Evolutionary conservation across 306 rosid genomes (phyloP).

Genomic region (Luffa acutangula): DNA sequence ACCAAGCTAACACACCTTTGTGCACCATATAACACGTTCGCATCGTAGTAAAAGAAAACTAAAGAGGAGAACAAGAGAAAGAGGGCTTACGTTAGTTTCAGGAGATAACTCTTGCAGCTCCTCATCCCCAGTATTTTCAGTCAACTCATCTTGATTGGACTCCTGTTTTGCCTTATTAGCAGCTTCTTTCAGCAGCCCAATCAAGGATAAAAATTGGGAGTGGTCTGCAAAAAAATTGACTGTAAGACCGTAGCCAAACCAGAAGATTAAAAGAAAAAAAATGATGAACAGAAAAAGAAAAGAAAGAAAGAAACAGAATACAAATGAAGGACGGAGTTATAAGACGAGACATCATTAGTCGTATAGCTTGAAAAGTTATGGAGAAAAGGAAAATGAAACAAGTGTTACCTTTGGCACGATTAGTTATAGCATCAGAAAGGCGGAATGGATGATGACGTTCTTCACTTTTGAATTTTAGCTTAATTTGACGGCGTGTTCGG

Average conservation of each 20-base stretch:
- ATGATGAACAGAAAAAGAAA: background rate
- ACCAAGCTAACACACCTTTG: background rate
- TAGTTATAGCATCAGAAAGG: constrained; percentile 42
- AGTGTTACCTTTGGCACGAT: constrained; percentile 41
- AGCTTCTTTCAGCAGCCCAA: constrained; percentile 48
- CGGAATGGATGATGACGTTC: constrained; percentile 49
- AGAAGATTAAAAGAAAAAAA: background rate
- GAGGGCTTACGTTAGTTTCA: constrained; percentile 38
- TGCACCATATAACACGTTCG: background rate
- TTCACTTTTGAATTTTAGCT: constrained; percentile 70
- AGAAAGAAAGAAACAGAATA: background rate
- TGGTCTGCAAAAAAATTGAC: constrained; percentile 32
- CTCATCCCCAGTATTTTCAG: constrained; percentile 29
- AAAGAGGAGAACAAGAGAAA: constrained; percentile 17
- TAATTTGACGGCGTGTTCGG: constrained; percentile 58
- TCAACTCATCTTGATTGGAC: constrained; percentile 27
- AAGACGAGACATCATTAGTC: background rate
- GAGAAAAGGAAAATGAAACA: background rate
- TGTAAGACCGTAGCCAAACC: background rate
- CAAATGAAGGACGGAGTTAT: background rate
- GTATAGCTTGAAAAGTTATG: background rate
- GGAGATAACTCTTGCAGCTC: constrained; percentile 22
- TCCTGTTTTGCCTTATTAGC: constrained; percentile 47
- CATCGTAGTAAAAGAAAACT: background rate
- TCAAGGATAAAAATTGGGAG: constrained; percentile 36